These are phyloP conservation scores for Aspergillus sp. DNA, from an alignment of 2,329 filamentous ascomycete species.

Conservation along the genomic window DNA sequence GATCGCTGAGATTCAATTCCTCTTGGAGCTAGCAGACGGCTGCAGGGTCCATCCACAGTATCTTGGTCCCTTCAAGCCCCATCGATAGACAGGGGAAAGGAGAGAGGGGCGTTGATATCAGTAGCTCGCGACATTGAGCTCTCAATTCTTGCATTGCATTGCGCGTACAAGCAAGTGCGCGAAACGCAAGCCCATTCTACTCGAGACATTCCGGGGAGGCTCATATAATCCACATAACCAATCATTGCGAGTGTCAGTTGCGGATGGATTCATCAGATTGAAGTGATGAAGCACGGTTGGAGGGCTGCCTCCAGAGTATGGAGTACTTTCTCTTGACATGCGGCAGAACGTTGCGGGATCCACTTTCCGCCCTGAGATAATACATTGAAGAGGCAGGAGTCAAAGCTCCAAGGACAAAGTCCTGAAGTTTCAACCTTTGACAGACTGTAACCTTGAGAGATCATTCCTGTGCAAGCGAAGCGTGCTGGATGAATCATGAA, in stretches of 20 bases:
- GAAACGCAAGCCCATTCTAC: conserved; percentile 3
- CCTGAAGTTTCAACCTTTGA: too few species aligned
- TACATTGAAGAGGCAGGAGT: background rate
- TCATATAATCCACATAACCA: background rate
- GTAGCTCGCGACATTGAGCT: background rate
- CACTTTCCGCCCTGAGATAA: background rate
- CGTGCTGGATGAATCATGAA: too few species aligned
- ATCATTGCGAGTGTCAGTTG: background rate
- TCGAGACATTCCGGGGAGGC: background rate
- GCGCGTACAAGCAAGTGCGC: background rate
- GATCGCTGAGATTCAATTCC: background rate
- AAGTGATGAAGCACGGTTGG: background rate
- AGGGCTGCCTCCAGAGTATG: background rate
- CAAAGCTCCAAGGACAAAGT: too few species aligned
- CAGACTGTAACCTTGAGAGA: too few species aligned
- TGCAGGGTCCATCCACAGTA: conserved; percentile 12
- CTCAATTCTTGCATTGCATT: background rate
- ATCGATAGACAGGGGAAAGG: background rate
- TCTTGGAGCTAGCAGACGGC: background rate
- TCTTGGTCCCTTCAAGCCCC: conserved; percentile 1
- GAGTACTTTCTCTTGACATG: background rate
- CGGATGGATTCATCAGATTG: background rate
- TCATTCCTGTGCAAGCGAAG: too few species aligned
- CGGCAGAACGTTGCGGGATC: background rate
- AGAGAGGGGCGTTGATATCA: background rate